Percentiles rank a stretch among this genome's conserved stretches.
phyloP scores from a whole-genome alignment of 1,284 basidiomycete genomes.

The Ustilago nuda region DNA sequence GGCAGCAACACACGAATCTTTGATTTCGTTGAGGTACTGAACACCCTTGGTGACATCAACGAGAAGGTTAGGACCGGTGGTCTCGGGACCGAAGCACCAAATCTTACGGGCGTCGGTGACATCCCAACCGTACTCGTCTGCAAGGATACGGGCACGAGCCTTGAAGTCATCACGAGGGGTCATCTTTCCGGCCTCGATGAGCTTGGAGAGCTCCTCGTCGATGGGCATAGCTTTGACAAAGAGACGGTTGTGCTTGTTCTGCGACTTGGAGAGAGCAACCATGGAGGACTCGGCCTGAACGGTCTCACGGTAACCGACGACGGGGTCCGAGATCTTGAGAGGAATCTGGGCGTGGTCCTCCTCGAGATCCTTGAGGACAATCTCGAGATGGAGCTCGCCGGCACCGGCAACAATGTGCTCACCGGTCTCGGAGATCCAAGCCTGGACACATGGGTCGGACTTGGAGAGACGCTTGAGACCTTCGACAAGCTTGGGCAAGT shows the following conservation, averaged over 20 bases:
- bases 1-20: slow-evolving; percentile 98
- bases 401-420: slow-evolving; percentile 99
- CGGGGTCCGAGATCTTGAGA: slow-evolving; percentile 98
- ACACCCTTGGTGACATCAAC: slow-evolving; percentile 99
- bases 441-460: slow-evolving; percentile 99
- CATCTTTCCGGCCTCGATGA: slow-evolving; percentile 89
- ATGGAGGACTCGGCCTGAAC: slow-evolving; percentile 96
- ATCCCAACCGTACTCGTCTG: slow-evolving; percentile 98
- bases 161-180: slow-evolving; percentile 97
- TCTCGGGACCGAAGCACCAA: slow-evolving; percentile 99
- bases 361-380: slow-evolving; percentile 99
- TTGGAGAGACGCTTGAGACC: slow-evolving; percentile 99
- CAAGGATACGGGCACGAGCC: slow-evolving; percentile 90
- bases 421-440: slow-evolving; percentile 90
- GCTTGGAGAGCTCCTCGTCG: slow-evolving; percentile 91
- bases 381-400: slow-evolving; percentile 98
- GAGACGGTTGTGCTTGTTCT: slow-evolving; percentile 99
- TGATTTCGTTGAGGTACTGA: slow-evolving; percentile 83
- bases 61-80: slow-evolving; percentile 94
- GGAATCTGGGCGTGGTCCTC: slow-evolving; percentile 99
- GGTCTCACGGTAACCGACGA: slow-evolving; percentile 98
- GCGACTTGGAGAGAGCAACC: slow-evolving; percentile 96
- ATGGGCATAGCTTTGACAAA: slow-evolving; percentile 92
- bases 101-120: slow-evolving; percentile 99
- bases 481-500: slow-evolving; percentile 99